Base-by-base conservation (phyloP, 2,329 filamentous ascomycete genomes). In the Macrophomina tecta region DNA sequence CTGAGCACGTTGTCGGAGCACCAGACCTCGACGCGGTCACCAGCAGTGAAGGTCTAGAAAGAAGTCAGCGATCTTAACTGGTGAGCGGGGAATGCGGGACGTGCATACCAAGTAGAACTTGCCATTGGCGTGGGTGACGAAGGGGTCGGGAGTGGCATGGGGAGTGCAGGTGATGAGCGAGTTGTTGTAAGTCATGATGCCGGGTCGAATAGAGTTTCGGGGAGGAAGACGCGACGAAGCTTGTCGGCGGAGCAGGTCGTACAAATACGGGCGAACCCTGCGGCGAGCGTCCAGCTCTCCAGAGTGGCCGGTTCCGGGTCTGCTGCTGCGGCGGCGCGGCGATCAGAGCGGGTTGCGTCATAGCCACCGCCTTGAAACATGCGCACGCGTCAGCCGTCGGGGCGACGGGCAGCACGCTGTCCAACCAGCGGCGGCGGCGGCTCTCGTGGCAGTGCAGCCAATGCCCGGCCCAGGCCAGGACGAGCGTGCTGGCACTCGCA, bases 11-110 rank as follows among this genome's bases (percentile, higher is more conserved):
- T 74, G 45, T 77, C 73, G 2, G 79, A 77, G 42, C 77, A 75
- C 81, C 81, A 83, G 30, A 83, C 75, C 58, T 82, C 80, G 40
- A 83, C 74, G 12, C 79, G 75, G 58, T 79, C 75, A 34, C 80
- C 81, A n/a, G 75, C 78, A 3, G 81, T 83, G 70, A 80, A 82
- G 9, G 80, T 82, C 72, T 28, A 58, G 46, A 2, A 30, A 7
- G 32, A 7, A n/a, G 46, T 48, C 23, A 34, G 66, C 23, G 23
- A 23, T 2, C 23, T 23, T 23, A 23, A 23, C 2, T 23, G 23
- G 51, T 49, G 12, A 40, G 28, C 4, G 42, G 40, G 32, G 5
- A 36, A 40, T 34, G 49, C 23, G 14, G 49, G 12, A 18, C 2
- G n/a, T 66, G 28, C 73, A 40, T 66, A 78, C 77, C 73, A 83